Evolutionary conservation across 2,329 filamentous ascomycete species (phyloP), one percentile per base, ranked within the genome.

Genomic region (Epichloe sp.): DNA sequence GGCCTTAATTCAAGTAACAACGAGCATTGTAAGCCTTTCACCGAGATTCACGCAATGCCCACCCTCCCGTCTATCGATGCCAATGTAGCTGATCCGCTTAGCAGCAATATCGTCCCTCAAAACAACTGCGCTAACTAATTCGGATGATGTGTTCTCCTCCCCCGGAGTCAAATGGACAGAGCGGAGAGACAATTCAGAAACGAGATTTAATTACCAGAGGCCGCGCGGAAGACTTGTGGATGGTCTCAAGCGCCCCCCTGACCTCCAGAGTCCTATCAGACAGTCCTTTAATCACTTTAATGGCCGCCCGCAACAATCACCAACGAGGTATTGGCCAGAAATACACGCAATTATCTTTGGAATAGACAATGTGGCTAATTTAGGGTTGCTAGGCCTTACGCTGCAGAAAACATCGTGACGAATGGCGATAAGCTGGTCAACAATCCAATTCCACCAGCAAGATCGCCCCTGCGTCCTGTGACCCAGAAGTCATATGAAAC

Each of bases 261-360:
- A 43, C 26, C 36, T 53, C 14, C 48, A 37, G 31, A 53, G 52
- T 40, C 52, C 52, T 11, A 37, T 51, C 26, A 45, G 23, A 45
- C 48, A 37, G 36, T 53, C 52, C 4, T 50, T 53, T 6, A 42
- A 41, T 36, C 35, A 31, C 19, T 23, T 40, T 11, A 10, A 41
- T 31, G 31, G 44, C 37, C 48, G 8, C 14, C 31, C 26, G 14
- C 42, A 37, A 31, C 31, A 26, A 38, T 47, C 40, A 35, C 51
- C 44, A 44, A 38, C 47, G 12, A 53, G 44, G 47, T 53, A 52
- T 14, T 23, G 11, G 12, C 15, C n/a, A 31, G 21, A 44, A 23
- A 19, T 19, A 3, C 26, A n/a, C 43, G 6, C 11, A n/a, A 31
- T 14, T 5, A 11, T 15, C 5, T 5, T 5, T 6, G 21, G 1